Percentiles rank a stretch among this genome's conserved stretches.
Conservation (phyloP, 441 rosid genomes). For the Geranium incanum region DNA sequence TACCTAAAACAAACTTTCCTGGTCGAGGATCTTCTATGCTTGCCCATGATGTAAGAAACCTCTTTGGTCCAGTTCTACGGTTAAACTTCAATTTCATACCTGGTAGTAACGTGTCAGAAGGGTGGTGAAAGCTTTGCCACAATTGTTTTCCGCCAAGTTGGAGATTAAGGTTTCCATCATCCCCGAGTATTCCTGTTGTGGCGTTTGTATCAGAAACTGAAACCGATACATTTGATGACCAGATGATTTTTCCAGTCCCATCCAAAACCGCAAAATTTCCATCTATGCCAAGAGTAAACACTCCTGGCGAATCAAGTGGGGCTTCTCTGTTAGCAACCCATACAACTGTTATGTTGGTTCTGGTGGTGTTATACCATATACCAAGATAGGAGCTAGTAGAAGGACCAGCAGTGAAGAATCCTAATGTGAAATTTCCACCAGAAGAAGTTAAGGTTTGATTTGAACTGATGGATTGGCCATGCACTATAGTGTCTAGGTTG, state of each 20-base stretch:
- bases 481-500: neutral
- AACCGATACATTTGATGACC: conserved; percentile 18
- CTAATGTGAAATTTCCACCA: conserved; percentile 44
- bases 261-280: conserved; percentile 50
- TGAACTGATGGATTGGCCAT: neutral
- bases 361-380: conserved; percentile 56
- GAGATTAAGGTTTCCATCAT: conserved; percentile 40
- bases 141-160: conserved; percentile 19
- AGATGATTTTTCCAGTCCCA: conserved; percentile 18
- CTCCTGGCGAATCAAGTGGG: conserved; percentile 43
- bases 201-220: conserved; percentile 36
- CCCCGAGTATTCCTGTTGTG: conserved; percentile 29
- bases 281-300: conserved; percentile 34
- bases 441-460: conserved; percentile 35
- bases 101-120: conserved; percentile 65
- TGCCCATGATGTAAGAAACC: conserved; percentile 55
- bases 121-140: neutral
- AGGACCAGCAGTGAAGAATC: conserved; percentile 44
- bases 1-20: conserved; percentile 55
- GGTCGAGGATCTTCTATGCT: conserved; percentile 59
- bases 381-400: conserved; percentile 48
- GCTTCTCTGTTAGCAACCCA: conserved; percentile 73
- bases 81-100: conserved; percentile 51
- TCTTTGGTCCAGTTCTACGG: conserved; percentile 35
- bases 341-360: conserved; percentile 31